phyloP scores from a whole-genome alignment of 2,329 filamentous ascomycete species.

The Ophiostoma ips region DNA sequence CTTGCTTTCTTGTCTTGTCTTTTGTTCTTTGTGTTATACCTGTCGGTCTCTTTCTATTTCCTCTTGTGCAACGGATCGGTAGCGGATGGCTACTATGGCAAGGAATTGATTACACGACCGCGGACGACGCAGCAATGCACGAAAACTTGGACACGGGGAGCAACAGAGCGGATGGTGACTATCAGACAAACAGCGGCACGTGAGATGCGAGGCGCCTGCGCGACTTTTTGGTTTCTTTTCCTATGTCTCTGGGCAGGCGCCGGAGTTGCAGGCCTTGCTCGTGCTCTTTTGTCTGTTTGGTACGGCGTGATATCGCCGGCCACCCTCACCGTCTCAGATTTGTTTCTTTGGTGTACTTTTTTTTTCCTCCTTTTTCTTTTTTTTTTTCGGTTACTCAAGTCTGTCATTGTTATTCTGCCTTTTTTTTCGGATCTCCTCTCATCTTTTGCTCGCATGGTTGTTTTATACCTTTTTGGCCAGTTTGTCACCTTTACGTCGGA shows the following conservation, averaged over 20 bases:
- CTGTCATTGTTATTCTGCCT: background rate
- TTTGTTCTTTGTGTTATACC: no score
- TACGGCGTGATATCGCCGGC: background rate
- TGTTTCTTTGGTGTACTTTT: background rate
- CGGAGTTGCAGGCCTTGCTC: background rate
- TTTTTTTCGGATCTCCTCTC: background rate
- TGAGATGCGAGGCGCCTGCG: background rate
- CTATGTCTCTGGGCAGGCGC: background rate
- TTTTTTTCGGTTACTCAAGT: background rate
- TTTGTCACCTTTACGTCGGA: background rate
- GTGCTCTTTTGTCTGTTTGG: background rate
- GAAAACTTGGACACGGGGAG: background rate
- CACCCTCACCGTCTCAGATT: background rate
- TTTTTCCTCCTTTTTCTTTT: background rate
- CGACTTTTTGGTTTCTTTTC: background rate
- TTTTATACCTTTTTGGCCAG: slow-evolving; percentile 1
- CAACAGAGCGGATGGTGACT: background rate
- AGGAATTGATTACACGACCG: no score
- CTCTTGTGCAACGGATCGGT: no score
- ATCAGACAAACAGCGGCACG: background rate
- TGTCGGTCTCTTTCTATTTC: no score
- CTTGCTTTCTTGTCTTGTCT: no score
- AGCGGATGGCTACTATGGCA: no score
- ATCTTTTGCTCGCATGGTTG: background rate
- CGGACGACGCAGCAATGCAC: background rate